These are phyloP conservation scores for Solanum hybrid DNA, from an alignment of 305 asterid species.

Conservation along the genomic window DNA sequence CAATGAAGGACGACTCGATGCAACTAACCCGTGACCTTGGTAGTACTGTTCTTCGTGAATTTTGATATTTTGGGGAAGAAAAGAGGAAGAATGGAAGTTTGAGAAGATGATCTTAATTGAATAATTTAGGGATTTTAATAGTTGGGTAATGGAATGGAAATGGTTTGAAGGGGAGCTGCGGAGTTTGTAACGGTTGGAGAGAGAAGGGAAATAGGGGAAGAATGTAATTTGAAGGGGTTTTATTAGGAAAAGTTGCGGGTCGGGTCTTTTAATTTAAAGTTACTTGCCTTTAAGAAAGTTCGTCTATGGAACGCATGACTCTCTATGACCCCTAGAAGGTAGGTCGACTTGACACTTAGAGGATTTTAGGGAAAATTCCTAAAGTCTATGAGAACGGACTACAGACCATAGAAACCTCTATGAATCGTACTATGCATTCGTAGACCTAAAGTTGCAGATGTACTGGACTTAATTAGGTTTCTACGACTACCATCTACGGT, in stretches of 20 bases:
- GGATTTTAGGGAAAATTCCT: neutral
- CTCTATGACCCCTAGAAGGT: neutral
- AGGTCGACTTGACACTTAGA: neutral
- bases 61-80: neutral
- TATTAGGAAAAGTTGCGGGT: neutral
- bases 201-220: neutral
- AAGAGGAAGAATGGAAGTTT: neutral
- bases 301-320: neutral
- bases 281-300: neutral
- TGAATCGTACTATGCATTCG: no score
- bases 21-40: neutral
- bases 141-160: neutral
- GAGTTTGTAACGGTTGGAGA: neutral
- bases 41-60: neutral
- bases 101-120: neutral
- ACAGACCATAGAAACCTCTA: neutral
- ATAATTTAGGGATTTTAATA: neutral
- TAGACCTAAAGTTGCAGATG: neutral
- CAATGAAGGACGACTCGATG: neutral
- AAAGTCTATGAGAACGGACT: neutral
- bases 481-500: neutral
- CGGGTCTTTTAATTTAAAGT: neutral
- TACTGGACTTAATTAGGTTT: neutral
- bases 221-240: neutral
- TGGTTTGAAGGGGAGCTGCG: neutral